Evolutionary conservation across 345 rosid species (phyloP).

Genomic region (Salix purpurea): DNA sequence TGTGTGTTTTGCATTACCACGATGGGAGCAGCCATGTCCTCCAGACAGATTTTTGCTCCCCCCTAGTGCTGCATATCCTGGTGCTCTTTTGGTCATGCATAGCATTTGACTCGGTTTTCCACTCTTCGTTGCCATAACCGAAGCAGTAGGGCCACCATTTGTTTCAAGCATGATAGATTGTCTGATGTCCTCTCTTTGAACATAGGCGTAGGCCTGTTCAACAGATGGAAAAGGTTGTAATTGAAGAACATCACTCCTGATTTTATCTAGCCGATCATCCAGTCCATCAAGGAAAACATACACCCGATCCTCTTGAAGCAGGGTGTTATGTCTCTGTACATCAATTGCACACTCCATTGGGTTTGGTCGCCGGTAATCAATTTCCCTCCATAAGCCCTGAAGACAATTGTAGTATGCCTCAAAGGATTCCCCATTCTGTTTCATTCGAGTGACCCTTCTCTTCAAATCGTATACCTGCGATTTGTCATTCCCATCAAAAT

Average conservation of each 20-base stretch:
- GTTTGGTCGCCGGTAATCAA: background rate
- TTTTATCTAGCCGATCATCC: background rate
- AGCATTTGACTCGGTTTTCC: too few relatives aligned
- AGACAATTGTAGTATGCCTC: background rate
- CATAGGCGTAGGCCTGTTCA: background rate
- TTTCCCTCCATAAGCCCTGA: background rate
- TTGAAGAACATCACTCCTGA: background rate
- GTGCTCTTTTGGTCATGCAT: too few relatives aligned
- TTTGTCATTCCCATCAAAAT: background rate
- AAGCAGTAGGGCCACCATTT: too few relatives aligned
- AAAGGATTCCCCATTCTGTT: background rate
- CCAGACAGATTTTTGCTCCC: background rate
- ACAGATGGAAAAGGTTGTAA: background rate
- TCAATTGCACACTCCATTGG: background rate
- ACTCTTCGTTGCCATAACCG: too few relatives aligned
- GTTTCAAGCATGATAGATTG: background rate
- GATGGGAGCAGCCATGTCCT: background rate
- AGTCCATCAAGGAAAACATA: background rate
- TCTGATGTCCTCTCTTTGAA: background rate
- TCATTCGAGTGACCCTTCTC: background rate
- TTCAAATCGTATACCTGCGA: background rate
- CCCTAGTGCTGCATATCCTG: too few relatives aligned
- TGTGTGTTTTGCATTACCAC: background rate
- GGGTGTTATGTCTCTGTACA: background rate
- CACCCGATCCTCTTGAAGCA: background rate